These are phyloP conservation scores for Neurospora sp. DNA, from an alignment of 495 filamentous ascomycete species.

Conservation along the genomic window DNA sequence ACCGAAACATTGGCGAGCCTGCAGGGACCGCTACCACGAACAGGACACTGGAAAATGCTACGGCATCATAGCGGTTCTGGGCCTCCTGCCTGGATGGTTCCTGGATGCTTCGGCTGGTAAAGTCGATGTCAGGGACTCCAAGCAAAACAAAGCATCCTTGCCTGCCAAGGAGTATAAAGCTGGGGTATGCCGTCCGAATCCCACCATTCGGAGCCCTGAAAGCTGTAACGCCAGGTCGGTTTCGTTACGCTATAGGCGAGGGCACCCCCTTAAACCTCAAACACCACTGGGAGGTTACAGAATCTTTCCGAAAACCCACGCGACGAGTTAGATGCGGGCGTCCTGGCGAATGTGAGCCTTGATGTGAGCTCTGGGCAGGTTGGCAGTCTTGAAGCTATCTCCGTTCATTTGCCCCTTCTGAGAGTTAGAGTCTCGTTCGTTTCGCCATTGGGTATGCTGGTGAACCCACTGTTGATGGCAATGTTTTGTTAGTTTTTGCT, in stretches of 20 bases:
- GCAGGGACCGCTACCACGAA: constrained; percentile 1
- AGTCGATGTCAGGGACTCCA: constrained; percentile 19
- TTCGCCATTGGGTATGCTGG: not conserved
- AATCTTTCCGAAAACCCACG: not conserved
- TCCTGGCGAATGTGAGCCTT: not conserved
- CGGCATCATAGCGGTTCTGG: not conserved
- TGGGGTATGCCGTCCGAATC: constrained; percentile 4
- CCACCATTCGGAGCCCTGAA: constrained; percentile 7
- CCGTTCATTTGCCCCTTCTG: not conserved
- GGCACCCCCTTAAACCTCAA: constrained; percentile 16
- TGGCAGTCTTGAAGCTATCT: not conserved
- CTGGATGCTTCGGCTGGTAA: constrained; percentile 1
- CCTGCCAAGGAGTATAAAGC: constrained; percentile 9
- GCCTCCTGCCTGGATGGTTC: not conserved
- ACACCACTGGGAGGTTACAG: constrained; percentile 16
- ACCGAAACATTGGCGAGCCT: constrained; percentile 4
- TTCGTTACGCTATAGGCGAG: constrained; percentile 17
- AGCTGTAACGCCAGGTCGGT: constrained; percentile 12
- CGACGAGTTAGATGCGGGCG: not conserved
- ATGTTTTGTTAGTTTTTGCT: not conserved
- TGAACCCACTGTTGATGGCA: not conserved
- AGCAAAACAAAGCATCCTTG: constrained; percentile 22
- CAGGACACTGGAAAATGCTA: not conserved
- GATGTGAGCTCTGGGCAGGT: not conserved
- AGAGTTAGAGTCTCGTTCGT: not conserved